phyloP scores from a whole-genome alignment of 768 basidiomycete genomes.

The Mrakia blollopis region DNA sequence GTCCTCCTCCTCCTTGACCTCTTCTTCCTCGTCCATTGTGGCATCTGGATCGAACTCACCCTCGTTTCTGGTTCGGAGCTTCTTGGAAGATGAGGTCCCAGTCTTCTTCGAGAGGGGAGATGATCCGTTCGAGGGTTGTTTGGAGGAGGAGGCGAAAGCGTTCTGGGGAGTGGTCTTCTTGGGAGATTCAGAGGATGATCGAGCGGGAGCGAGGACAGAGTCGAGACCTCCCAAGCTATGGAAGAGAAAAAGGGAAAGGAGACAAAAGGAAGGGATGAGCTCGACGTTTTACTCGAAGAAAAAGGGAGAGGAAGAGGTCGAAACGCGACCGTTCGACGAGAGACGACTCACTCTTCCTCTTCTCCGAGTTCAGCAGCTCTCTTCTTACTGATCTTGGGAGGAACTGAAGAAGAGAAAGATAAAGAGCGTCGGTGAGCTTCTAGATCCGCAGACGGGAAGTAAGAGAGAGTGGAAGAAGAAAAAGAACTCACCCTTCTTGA shows the following conservation, averaged over 20 bases:
- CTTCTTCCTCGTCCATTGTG: constrained; percentile 51
- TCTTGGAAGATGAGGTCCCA: background rate
- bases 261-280: constrained; percentile 46
- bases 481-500: constrained; percentile 63
- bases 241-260: background rate
- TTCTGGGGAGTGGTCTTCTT: constrained; percentile 31
- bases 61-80: background rate
- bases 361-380: constrained; percentile 43
- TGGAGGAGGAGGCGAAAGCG: constrained; percentile 22
- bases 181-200: constrained; percentile 38
- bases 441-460: too few relatives aligned
- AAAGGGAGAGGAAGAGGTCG: constrained; percentile 2
- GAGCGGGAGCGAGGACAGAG: background rate
- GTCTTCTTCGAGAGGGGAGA: constrained; percentile 23
- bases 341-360: constrained; percentile 43
- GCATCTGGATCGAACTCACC: constrained; percentile 42
- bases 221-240: background rate
- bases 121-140: constrained; percentile 28
- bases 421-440: background rate
- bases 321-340: background rate
- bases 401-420: constrained; percentile 4
- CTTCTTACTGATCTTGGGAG: constrained; percentile 55
- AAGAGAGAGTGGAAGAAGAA: background rate
- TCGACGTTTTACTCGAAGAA: constrained; percentile 60
- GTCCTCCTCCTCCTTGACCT: constrained; percentile 28